Conservation (phyloP, 164 flowering plant species). For the Umbilicus rupestris region DNA sequence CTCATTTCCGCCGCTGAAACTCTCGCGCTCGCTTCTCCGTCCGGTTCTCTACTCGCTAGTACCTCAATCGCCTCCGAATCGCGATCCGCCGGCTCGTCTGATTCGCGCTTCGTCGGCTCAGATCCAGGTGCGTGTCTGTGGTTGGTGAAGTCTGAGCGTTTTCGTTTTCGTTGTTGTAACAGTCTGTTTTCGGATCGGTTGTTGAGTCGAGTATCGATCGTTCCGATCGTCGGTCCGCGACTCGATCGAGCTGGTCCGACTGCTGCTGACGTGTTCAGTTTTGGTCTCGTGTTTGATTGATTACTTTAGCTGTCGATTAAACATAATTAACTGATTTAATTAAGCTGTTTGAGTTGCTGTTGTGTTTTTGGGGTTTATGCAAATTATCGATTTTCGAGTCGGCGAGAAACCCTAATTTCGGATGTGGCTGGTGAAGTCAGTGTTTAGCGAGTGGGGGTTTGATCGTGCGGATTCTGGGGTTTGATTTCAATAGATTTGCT, state of each 20-base stretch:
- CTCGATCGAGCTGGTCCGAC: neutral
- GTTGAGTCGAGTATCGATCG: neutral
- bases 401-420: neutral
- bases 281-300: neutral
- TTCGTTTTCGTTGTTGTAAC: neutral
- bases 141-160: neutral
- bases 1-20: neutral
- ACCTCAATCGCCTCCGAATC: neutral
- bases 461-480: neutral
- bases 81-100: neutral
- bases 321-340: neutral
- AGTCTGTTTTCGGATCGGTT: neutral
- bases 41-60: too few relatives aligned
- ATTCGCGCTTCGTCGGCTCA: neutral
- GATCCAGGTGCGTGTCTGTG: conserved; percentile 1
- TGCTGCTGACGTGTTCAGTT: conserved; percentile 1
- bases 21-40: neutral
- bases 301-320: neutral
- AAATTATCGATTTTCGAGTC: neutral
- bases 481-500: neutral
- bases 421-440: neutral
- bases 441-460: neutral
- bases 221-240: neutral
- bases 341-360: neutral
- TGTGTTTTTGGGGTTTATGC: neutral